Conservation (phyloP, 2,329 filamentous ascomycete species). For the Verticillium isaacii region DNA sequence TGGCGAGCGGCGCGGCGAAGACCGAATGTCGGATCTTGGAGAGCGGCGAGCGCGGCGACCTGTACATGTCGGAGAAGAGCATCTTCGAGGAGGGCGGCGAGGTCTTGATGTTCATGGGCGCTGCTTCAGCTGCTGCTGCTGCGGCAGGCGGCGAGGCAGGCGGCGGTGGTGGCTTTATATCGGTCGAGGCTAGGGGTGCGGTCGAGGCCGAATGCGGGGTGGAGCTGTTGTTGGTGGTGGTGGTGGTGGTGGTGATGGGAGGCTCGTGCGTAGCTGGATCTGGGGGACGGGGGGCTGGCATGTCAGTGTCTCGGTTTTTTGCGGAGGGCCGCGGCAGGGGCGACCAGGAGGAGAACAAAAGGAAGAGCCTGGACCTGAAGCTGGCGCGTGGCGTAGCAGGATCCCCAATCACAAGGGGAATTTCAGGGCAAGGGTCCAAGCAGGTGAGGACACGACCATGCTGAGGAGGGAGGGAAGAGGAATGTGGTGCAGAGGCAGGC, state of each 20-base stretch:
- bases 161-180: background rate
- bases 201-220: background rate
- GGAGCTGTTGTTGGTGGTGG: background rate
- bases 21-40: conserved; percentile 40
- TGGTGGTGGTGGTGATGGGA: background rate
- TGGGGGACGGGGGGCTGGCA: background rate
- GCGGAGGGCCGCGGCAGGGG: background rate
- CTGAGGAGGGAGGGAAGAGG: background rate
- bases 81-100: conserved; percentile 30
- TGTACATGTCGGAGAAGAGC: conserved; percentile 58
- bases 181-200: background rate
- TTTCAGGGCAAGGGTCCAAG: background rate
- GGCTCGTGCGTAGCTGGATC: background rate
- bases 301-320: background rate
- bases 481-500: background rate
- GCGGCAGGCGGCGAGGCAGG: background rate
- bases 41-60: conserved; percentile 47
- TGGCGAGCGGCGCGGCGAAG: conserved; percentile 17
- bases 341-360: background rate
- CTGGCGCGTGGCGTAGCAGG: background rate
- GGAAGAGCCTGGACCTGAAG: background rate
- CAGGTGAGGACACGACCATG: background rate
- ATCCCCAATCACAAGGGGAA: too few species aligned
- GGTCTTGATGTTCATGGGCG: conserved; percentile 1
- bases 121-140: background rate